A percentile compares a stretch with the other conserved stretches of the same genome.
Conservation (phyloP, 176 grass and related monocot genomes). For the Bonia amplexicaulis region DNA sequence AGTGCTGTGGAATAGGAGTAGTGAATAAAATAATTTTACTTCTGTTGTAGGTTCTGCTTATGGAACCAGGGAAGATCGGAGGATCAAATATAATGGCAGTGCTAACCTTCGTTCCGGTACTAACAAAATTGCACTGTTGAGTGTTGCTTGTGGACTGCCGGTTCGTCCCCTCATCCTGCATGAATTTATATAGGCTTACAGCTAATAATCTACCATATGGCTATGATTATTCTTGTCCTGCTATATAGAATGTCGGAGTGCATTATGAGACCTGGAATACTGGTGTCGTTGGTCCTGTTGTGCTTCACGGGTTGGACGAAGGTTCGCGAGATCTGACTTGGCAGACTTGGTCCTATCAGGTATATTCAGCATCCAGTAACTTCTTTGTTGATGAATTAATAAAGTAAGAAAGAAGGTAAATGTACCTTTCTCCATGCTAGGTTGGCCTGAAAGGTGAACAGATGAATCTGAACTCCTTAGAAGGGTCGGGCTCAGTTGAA, state of each 20-base stretch:
- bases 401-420: conserved; percentile 12
- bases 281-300: conserved; percentile 82
- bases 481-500: conserved; percentile 82
- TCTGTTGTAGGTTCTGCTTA: conserved; percentile 68
- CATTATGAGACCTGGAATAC: conserved; percentile 98
- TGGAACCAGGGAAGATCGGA: conserved; percentile 91
- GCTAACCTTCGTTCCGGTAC: conserved; percentile 78
- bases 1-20: neutral
- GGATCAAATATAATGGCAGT: conserved; percentile 66
- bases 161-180: conserved; percentile 38
- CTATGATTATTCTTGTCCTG: conserved; percentile 11
- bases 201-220: conserved; percentile 1
- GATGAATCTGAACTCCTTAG: conserved; percentile 93
- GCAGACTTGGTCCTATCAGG: conserved; percentile 96
- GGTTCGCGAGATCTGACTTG: conserved; percentile 86
- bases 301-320: conserved; percentile 78
- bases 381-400: neutral
- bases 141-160: conserved; percentile 89
- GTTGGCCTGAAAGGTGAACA: conserved; percentile 96
- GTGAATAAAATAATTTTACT: conserved; percentile 24
- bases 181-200: conserved; percentile 5
- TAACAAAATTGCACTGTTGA: conserved; percentile 83
- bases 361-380: conserved; percentile 3
- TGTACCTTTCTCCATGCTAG: conserved; percentile 28
- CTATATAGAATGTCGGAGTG: conserved; percentile 75